Evolutionary conservation across 805 yeast genomes (phyloP).

Genomic region (Saccharomycopsis olivae): DNA sequence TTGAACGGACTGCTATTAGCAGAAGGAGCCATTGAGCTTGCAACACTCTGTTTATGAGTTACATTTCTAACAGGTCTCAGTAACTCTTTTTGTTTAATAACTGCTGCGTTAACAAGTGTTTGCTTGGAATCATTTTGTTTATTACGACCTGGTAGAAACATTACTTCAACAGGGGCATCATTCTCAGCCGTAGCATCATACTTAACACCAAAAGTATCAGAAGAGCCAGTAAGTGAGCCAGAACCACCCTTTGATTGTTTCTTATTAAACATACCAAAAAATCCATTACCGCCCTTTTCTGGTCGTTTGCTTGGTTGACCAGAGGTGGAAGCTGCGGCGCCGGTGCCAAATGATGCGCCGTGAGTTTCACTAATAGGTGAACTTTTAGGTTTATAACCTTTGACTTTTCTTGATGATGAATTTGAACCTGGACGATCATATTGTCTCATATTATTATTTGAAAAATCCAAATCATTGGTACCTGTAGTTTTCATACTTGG

Average conservation of each 20-base stretch:
- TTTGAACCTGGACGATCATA: neutral
- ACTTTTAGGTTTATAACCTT: neutral
- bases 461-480: no score
- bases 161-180: slow-evolving; percentile 18
- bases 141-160: slow-evolving; percentile 12
- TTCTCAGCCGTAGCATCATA: slow-evolving; percentile 17
- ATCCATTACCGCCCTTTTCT: slow-evolving; percentile 3
- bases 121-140: neutral
- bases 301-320: slow-evolving; percentile 1
- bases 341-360: no score
- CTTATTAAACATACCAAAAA: slow-evolving; percentile 16
- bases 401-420: neutral
- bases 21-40: neutral
- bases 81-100: neutral
- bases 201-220: slow-evolving; percentile 10
- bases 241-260: slow-evolving; percentile 2
- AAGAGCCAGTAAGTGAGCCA: neutral
- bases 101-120: slow-evolving; percentile 1
- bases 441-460: no score
- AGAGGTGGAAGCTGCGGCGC: neutral
- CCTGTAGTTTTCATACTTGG: slow-evolving; percentile 7
- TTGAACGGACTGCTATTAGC: slow-evolving; percentile 9
- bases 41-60: slow-evolving; percentile 6
- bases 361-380: no score
- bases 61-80: neutral